These are phyloP conservation scores for Candida andamanensis DNA, from an alignment of 805 yeast species.

Conservation along the genomic window DNA sequence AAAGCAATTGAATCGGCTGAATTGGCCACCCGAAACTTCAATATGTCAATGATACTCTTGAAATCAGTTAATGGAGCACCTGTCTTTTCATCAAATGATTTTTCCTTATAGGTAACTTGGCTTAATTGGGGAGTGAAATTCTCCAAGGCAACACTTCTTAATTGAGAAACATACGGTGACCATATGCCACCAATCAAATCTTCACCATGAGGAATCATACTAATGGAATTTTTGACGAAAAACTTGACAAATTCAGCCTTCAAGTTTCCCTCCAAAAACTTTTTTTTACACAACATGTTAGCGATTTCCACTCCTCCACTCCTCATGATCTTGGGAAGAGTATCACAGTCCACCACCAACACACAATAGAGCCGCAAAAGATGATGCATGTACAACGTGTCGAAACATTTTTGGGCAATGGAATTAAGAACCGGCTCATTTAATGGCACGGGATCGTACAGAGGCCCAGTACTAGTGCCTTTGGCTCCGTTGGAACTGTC, in stretches of 20 bases:
- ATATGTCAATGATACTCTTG: constrained; percentile 60
- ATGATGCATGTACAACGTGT: constrained; percentile 46
- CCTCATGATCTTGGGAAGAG: constrained; percentile 77
- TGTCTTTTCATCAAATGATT: constrained; percentile 74
- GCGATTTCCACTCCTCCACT: constrained; percentile 92
- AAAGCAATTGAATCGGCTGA: constrained; percentile 81
- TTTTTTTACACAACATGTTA: constrained; percentile 74
- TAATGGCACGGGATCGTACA: constrained; percentile 35
- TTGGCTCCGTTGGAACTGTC: constrained; percentile 3
- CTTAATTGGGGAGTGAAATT: constrained; percentile 72
- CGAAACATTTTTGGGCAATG: constrained; percentile 42
- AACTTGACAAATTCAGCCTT: constrained; percentile 80
- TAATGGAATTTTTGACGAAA: constrained; percentile 57
- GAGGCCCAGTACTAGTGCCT: constrained; percentile 12
- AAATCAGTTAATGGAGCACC: constrained; percentile 72
- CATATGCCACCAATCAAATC: constrained; percentile 80
- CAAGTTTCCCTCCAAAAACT: constrained; percentile 73
- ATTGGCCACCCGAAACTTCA: constrained; percentile 71
- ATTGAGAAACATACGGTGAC: constrained; percentile 69
- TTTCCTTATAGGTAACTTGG: constrained; percentile 71
- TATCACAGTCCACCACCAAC: constrained; percentile 70
- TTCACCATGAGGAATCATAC: constrained; percentile 66
- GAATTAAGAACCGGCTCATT: constrained; percentile 40
- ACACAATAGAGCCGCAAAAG: constrained; percentile 77
- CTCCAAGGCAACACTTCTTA: constrained; percentile 56